These are phyloP conservation scores for Aspergillus sp. DNA, from an alignment of 2,329 filamentous ascomycete species.

Conservation along the genomic window DNA sequence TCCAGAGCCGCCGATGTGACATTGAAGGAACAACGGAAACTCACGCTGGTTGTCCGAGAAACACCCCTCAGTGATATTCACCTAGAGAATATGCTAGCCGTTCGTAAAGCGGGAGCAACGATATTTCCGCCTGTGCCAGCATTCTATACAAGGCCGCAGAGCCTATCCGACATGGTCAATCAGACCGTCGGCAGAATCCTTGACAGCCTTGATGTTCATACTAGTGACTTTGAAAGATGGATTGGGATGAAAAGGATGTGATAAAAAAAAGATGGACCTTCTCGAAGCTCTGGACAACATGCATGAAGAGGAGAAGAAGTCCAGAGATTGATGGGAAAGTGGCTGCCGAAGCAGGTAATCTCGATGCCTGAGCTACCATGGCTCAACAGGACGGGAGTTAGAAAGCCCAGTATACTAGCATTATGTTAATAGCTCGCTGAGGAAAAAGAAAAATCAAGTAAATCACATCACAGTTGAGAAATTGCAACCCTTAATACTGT, in stretches of 20 bases:
- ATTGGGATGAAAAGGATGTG: constrained; percentile 9
- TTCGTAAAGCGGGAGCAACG: constrained; percentile 39
- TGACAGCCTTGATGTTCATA: constrained; percentile 46
- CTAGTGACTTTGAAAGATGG: constrained; percentile 37
- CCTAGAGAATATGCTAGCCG: constrained; percentile 44
- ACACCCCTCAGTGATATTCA: constrained; percentile 50
- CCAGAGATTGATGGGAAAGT: too few relatives aligned
- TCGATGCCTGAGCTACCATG: too few relatives aligned
- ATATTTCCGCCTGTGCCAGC: constrained; percentile 48
- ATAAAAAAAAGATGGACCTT: too few relatives aligned
- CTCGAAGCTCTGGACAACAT: too few relatives aligned
- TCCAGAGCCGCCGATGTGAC: constrained; percentile 48
- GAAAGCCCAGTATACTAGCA: too few relatives aligned
- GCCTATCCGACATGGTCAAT: constrained; percentile 43
- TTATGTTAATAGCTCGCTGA: too few relatives aligned
- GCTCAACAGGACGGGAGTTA: too few relatives aligned
- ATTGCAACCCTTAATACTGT: too few relatives aligned
- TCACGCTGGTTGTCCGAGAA: constrained; percentile 46
- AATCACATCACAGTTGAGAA: too few relatives aligned
- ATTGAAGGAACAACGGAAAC: constrained; percentile 45
- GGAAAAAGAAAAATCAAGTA: too few relatives aligned
- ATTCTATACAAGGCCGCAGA: constrained; percentile 43
- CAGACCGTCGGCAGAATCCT: constrained; percentile 51
- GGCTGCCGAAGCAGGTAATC: too few relatives aligned
- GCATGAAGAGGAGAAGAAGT: too few relatives aligned